Evolutionary conservation across 2,329 filamentous ascomycete species (phyloP), one percentile per base, ranked within the genome.

Genomic region (Aspergillus aculeatus): DNA sequence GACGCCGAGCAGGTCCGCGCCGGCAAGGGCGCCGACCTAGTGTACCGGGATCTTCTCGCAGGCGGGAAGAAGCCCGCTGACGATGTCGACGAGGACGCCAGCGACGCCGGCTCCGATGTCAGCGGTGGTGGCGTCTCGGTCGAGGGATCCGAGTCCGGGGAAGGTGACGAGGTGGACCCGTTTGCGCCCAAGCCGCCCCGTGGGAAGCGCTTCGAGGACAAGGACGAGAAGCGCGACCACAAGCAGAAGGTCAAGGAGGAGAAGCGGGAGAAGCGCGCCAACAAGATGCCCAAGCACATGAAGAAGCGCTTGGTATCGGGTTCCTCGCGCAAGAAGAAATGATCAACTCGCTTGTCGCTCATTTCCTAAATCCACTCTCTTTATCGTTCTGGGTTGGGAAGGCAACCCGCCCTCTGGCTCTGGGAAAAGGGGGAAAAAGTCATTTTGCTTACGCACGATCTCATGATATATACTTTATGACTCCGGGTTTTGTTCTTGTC

Each of bases 231-330:
- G 76, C 89, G 88, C 66, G 86, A 86, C 65, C 95, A 97, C 75
- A 99, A 99, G 76, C 85, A 86, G 73, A 89, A 89, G 1, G 89
- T 97, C 67, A 99, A 98, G 79, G 94, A 97, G 71, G 94, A 93
- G 70, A 97, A 96, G 80, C 87, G 92, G 38, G 93, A 97, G 76
- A 92, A 96, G 81, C 83, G 95, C 61, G 91, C 94, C 76, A 90
- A 91, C 4, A 99, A 99, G 82, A 96, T 99, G 78, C 94, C 95
- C 0, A 99, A 99, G 79, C 87, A 96, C 73, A 66, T 96, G 35
- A 99, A 99, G 84, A 98, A 97, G 82, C 68, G 68, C 2, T 66
- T 75, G 19, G 68, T 75, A 11, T 66, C 72, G 50, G 55, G 66
- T 5, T 74, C 73, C 14, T 63, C 70, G 5, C 57, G 60, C 9